Conservation (phyloP, 2,329 filamentous ascomycete genomes). For the Colletotrichum graminicola region DNA sequence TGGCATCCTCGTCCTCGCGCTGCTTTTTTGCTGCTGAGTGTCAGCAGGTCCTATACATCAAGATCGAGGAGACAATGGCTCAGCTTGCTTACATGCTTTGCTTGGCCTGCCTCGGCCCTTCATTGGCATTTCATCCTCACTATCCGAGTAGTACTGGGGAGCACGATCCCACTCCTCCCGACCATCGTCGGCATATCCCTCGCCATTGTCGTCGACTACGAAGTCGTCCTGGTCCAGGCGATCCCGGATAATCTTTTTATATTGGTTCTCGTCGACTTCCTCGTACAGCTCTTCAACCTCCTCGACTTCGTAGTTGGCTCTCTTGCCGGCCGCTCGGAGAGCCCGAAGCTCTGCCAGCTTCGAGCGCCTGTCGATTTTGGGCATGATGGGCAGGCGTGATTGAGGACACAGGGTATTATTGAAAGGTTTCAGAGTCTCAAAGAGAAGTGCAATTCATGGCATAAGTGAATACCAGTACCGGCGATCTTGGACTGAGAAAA, state of each 20-base stretch:
- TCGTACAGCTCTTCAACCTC: slow-evolving; percentile 91
- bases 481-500: slow-evolving; percentile 2
- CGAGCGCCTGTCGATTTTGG: slow-evolving; percentile 59
- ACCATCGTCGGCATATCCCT: slow-evolving; percentile 96
- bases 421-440: neutral
- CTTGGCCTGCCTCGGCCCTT: slow-evolving; percentile 63
- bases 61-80: neutral
- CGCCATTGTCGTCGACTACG: slow-evolving; percentile 97
- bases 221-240: slow-evolving; percentile 96
- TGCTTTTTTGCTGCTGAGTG: slow-evolving; percentile 81
- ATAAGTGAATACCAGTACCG: neutral
- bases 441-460: slow-evolving; percentile 19
- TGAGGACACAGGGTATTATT: neutral
- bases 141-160: slow-evolving; percentile 75
- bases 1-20: slow-evolving; percentile 86
- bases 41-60: slow-evolving; percentile 16
- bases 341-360: slow-evolving; percentile 84
- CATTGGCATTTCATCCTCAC: slow-evolving; percentile 71
- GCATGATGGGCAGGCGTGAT: slow-evolving; percentile 51
- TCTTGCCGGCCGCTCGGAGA: slow-evolving; percentile 90
- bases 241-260: slow-evolving; percentile 93
- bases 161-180: slow-evolving; percentile 92
- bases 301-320: slow-evolving; percentile 86
- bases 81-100: slow-evolving; percentile 60
- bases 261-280: slow-evolving; percentile 95